Evolutionary conservation across 768 basidiomycete genomes (phyloP), one percentile per base, ranked within the genome.

Genomic region (Coprinellus micaceus): DNA sequence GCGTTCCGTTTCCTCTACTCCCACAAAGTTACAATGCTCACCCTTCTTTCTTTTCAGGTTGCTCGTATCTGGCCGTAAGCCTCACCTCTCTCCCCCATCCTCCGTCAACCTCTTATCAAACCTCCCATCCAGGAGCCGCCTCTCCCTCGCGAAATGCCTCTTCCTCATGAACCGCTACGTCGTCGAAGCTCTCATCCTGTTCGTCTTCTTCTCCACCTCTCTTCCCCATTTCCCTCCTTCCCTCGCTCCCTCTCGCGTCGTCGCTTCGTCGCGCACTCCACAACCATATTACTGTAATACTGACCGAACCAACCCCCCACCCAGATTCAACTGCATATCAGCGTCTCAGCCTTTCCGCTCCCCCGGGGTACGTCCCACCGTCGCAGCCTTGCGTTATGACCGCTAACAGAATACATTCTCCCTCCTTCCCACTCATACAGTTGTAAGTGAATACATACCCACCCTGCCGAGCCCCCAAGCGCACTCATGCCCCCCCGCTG

Each of bases 261-360:
- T 30, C 9, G 10, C 22, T 53, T 9, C 21, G 21, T 22, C 15
- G 12, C 43, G 13, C 11, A 19, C 15, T 43, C 13, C 6, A 9
- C n/a, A 2, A 44, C n/a, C 24, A 24, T 53, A 10, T 28, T 25
- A 21, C 22, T 4, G 33, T n/a, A 24, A 36, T 41, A 15, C n/a
- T 12, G 12, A 12, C 46, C 48, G 12, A 52, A 26, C 40, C 25
- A 30, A 29, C 21, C 7, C 7, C 17, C n/a, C 44, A n/a, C 52
- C 26, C 25, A 68, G 67, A n/a, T 69, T 69, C 51, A 66, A 67
- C 54, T 69, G 67, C 43, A 66, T 69, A 66, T 65, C 66, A 11
- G 64, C 63, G 28, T 61, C 67, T 4, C 60, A 52, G 25, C 54
- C 64, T 22, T 64, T 59, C 57, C 58, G 54, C 9, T 6, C 60